These are phyloP conservation scores for Alternaria longipes DNA, from an alignment of 2,329 filamentous ascomycete species.

Conservation along the genomic window DNA sequence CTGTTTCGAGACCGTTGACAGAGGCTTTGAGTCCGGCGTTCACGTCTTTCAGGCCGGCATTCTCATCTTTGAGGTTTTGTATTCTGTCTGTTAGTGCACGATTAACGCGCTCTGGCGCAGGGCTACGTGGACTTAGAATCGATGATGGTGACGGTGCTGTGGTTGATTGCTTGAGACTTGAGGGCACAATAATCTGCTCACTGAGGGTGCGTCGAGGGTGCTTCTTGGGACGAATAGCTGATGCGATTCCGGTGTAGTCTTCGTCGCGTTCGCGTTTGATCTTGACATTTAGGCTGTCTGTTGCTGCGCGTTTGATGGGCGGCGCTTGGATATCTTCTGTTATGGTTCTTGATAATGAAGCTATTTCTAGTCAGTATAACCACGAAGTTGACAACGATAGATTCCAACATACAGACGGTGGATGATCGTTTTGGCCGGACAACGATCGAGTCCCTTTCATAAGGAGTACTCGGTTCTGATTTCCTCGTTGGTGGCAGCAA, in stretches of 20 bases:
- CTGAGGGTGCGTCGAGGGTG: constrained; percentile 31
- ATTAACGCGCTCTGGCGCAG: constrained; percentile 32
- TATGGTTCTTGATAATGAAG: constrained; percentile 16
- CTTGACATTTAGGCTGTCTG: constrained; percentile 27
- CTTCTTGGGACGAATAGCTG: constrained; percentile 24
- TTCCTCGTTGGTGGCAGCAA: constrained; percentile 27
- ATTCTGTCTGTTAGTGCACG: constrained; percentile 31
- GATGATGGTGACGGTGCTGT: constrained; percentile 4
- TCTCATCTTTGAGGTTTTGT: constrained; percentile 30
- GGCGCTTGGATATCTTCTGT: constrained; percentile 18
- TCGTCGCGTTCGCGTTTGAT: constrained; percentile 40
- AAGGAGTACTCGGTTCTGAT: constrained; percentile 29
- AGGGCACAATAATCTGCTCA: constrained; percentile 29
- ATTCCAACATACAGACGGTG: constrained; percentile 68
- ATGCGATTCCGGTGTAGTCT: constrained; percentile 21
- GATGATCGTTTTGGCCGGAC: constrained; percentile 70
- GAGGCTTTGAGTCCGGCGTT: constrained; percentile 25
- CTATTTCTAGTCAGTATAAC: constrained; percentile 12
- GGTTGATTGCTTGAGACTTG: constrained; percentile 22
- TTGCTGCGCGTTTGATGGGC: constrained; percentile 30
- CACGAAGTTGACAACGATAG: constrained; percentile 17
- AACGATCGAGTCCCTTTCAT: constrained; percentile 22
- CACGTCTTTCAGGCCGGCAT: constrained; percentile 25
- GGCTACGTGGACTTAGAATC: constrained; percentile 24
- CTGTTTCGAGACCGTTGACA: constrained; percentile 13